phyloP scores from a whole-genome alignment of 495 filamentous ascomycete genomes.

The Parathielavia appendiculata region DNA sequence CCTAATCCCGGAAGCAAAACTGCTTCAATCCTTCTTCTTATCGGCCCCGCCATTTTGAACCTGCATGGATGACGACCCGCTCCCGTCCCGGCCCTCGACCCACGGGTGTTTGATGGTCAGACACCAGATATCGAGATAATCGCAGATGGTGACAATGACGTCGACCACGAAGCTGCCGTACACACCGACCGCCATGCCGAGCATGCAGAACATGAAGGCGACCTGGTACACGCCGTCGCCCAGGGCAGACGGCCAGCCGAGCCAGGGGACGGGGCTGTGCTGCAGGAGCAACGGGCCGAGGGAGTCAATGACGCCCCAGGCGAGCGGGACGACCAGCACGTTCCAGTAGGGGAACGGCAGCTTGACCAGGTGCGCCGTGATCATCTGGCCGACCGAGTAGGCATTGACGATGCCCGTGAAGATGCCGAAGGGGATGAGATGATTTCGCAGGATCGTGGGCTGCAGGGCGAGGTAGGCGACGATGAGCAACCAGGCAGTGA shows the following conservation, averaged over 20 bases:
- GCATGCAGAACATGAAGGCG: constrained; percentile 75
- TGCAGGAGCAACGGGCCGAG: constrained; percentile 59
- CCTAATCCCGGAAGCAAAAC: neutral
- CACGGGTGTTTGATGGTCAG: constrained; percentile 85
- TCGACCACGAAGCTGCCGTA: constrained; percentile 96
- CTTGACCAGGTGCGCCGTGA: constrained; percentile 84
- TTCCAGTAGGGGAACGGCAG: constrained; percentile 84
- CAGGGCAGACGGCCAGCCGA: constrained; percentile 76
- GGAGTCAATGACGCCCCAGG: constrained; percentile 69
- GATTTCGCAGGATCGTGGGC: constrained; percentile 70
- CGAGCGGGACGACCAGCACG: constrained; percentile 63
- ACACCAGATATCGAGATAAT: constrained; percentile 97
- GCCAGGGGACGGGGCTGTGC: constrained; percentile 46
- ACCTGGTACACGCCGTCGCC: constrained; percentile 73
- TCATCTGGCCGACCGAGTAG: constrained; percentile 91
- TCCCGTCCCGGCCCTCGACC: constrained; percentile 38
- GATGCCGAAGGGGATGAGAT: constrained; percentile 81
- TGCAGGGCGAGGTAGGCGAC: constrained; percentile 76
- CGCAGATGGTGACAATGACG: constrained; percentile 94
- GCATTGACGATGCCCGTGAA: constrained; percentile 86
- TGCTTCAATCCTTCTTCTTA: constrained; percentile 32
- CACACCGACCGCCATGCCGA: constrained; percentile 75
- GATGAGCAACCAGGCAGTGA: constrained; percentile 66
- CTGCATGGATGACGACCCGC: constrained; percentile 9
- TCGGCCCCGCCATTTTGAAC: constrained; percentile 15